Percentiles rank a stretch among this genome's conserved stretches.
phyloP scores from a whole-genome alignment of 1,284 basidiomycete genomes.

The Kwoniella shivajii region DNA sequence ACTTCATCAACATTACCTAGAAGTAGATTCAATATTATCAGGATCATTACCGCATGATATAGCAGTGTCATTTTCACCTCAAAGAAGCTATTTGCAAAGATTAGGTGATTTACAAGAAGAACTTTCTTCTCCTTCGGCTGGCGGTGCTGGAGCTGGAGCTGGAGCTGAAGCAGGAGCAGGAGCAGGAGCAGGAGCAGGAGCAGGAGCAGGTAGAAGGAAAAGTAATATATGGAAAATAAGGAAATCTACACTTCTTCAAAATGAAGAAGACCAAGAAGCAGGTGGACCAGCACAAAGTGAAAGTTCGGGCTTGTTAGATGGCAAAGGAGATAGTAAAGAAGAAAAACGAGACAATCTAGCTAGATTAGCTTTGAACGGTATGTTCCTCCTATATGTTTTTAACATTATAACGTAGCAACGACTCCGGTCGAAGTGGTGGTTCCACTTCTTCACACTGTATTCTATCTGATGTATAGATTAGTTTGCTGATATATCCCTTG shows the following conservation, averaged over 20 bases:
- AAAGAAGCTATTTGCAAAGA: slow-evolving; percentile 16
- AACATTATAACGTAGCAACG: too few species aligned
- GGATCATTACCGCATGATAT: slow-evolving; percentile 49
- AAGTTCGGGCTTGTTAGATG: slow-evolving; percentile 30
- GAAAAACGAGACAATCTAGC: slow-evolving; percentile 44
- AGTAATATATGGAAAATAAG: slow-evolving; percentile 28
- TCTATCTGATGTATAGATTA: not conserved
- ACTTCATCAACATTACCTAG: slow-evolving; percentile 45
- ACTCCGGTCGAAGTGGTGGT: too few species aligned
- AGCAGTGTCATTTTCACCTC: slow-evolving; percentile 40
- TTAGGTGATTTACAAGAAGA: slow-evolving; percentile 22
- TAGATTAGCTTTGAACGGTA: slow-evolving; percentile 47
- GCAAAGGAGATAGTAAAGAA: slow-evolving; percentile 21
- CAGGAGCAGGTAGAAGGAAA: not conserved
- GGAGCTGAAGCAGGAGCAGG: too few species aligned
- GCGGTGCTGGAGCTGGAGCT: too few species aligned
- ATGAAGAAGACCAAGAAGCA: slow-evolving; percentile 1
- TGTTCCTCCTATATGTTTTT: slow-evolving; percentile 10
- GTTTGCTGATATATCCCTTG: not conserved
- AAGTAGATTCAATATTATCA: slow-evolving; percentile 50
- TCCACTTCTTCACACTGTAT: not conserved
- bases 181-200: too few species aligned
- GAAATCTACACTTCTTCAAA: slow-evolving; percentile 8
- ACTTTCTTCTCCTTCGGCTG: not conserved
- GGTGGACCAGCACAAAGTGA: slow-evolving; percentile 23